Base-by-base conservation (phyloP, 202 grass and related monocot species). In the Bolboschoenoplectus hybrid region DNA sequence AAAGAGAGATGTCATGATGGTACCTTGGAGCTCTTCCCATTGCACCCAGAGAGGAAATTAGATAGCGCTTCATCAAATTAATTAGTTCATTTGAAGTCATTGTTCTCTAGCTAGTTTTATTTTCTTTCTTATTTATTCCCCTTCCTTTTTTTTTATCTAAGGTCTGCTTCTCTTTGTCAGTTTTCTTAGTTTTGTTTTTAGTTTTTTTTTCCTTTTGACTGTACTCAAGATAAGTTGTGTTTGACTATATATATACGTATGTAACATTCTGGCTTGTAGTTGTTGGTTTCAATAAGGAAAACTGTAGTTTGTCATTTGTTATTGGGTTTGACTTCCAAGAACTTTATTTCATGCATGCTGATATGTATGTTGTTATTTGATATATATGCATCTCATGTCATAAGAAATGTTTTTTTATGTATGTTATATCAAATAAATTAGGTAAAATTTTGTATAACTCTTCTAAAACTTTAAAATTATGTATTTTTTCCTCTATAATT, bases 11-110 rank as follows among this genome's bases (percentile, higher is more conserved):
- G 43, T 26, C 26, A 26, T 1, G 86, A 80, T 3, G 85, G 81
- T 49, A 98, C 91, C 1, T 72, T 98, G 67, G 93, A 98, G 85
- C 93, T 98, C 86, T 98, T 98, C 86, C 95, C 95, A 26, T 88
- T 98, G 91, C 90, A 43, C 74, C 95, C 95, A 0, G 91, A 92
- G 72, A 67, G 88, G 43, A 97, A 92, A 26, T 26, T 26, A 80
- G 75, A 69, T 55, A 56, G 26, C 1, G 8, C 12, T 17, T 80
- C 55, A 79, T 4, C 3, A 55, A 26, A 26, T 26, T 26, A 26
- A 26, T 26, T 26, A 26, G 26, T 34, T 67, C 19, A 66, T 82
- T 81, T 61, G n/a, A 81, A 45, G 4, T 34, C 38, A 14, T 38
- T 81, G n/a, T 19, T 62, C 9, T 81, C 17, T 82, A 14, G 26